Evolutionary conservation across 2,329 filamentous ascomycete species (phyloP), one percentile per base, ranked within the genome.

Genomic region (Nigrospora sphaerica): DNA sequence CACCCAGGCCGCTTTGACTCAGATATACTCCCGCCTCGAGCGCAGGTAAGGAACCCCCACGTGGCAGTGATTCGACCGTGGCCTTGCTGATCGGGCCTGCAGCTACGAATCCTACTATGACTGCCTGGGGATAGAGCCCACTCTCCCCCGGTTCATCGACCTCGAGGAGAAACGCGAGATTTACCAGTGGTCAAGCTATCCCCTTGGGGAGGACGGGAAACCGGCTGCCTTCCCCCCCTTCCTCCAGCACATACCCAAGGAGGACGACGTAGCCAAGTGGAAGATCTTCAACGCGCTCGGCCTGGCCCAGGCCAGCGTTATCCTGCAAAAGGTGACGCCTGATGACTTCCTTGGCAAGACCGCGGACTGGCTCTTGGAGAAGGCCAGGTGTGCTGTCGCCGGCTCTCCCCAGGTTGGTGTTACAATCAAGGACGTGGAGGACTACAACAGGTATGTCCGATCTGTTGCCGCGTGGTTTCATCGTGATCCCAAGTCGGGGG

Each of bases 41-140:
- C 60, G 60, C 39, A 63, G 56, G 62, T 65, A 36, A 54, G 59
- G 28, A 12, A 28, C 0, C 6, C 28, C n/a, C 10, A 14, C 12
- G 16, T 13, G 14, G n/a, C 12, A 6, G n/a, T 12, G 14, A 12
- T 11, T 12, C 5, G 12, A 34, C 18, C 23, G 32, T 16, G 6
- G 37, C 35, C 37, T 32, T 35, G 13, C 41, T 42, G 13, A 42
- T 16, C 6, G 14, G 16, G 12, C 14, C 19, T 19, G 19, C 36
- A 66, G 64, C 12, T 66, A 60, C 38, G 53, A 59, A 23, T 63
- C 64, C 0, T 58, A 62, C 33, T 65, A 62, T 44, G 63, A 66
- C 19, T 61, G 65, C 2, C 49, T 64, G 3, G 58, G 61, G 7
- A 48, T 65, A 10, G 63, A 66, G 47, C 52, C 63, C 5, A 62